phyloP scores from a whole-genome alignment of 2,329 filamentous ascomycete genomes.

The Neonectria punicea region DNA sequence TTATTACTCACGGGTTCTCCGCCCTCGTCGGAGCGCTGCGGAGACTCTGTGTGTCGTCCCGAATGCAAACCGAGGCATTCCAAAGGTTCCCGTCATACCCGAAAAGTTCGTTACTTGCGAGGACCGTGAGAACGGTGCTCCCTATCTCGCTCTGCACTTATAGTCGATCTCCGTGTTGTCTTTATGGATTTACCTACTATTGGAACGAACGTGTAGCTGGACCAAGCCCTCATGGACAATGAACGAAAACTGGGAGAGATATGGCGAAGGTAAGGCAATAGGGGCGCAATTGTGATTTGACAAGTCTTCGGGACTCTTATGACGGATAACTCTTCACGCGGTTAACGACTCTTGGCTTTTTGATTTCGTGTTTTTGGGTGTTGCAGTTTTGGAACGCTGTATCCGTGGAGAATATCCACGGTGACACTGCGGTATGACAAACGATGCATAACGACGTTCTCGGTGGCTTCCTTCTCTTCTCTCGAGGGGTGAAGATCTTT shows the following conservation, averaged over 20 bases:
- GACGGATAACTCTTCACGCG: conserved; percentile 32
- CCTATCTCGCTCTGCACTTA: conserved; percentile 45
- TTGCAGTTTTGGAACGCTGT: conserved; percentile 32
- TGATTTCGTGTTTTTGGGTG: conserved; percentile 20
- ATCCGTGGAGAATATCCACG: conserved; percentile 37
- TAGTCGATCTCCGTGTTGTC: conserved; percentile 22
- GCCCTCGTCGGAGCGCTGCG: conserved; percentile 37
- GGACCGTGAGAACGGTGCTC: conserved; percentile 48
- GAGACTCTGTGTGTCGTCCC: conserved; percentile 54
- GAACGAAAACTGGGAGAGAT: background rate
- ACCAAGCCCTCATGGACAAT: background rate
- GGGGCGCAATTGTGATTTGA: conserved; percentile 9
- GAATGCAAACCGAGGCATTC: conserved; percentile 59
- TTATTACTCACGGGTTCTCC: conserved; percentile 39
- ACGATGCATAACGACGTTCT: conserved; percentile 25
- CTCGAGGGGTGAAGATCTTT: background rate
- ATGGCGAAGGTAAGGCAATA: conserved; percentile 22
- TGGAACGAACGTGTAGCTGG: background rate
- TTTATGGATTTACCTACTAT: background rate
- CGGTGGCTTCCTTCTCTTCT: background rate
- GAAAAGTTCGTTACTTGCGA: conserved; percentile 51
- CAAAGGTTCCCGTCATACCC: conserved; percentile 57
- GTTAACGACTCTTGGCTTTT: conserved; percentile 34
- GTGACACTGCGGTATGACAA: conserved; percentile 39
- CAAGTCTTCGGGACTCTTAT: conserved; percentile 10